These are phyloP conservation scores for Thielaviopsis populi DNA, from an alignment of 2,329 filamentous ascomycete species.

Conservation along the genomic window DNA sequence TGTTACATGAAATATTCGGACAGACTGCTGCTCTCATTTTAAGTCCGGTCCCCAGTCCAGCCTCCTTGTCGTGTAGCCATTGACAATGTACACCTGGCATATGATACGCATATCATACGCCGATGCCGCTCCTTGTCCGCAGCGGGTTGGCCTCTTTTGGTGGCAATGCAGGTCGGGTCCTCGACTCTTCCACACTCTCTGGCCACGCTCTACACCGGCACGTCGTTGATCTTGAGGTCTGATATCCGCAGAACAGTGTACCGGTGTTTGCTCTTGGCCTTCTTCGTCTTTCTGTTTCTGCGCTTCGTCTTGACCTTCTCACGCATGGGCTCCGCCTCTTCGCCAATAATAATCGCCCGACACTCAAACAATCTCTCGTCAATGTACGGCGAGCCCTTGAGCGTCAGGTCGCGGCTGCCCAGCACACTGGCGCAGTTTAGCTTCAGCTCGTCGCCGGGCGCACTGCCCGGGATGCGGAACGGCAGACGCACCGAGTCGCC, in stretches of 20 bases:
- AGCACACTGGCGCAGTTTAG: slow-evolving; percentile 72
- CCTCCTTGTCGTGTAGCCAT: background rate
- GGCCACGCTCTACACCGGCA: background rate
- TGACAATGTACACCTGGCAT: background rate
- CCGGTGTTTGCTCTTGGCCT: slow-evolving; percentile 75
- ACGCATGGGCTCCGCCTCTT: slow-evolving; percentile 65
- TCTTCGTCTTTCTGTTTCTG: slow-evolving; percentile 57
- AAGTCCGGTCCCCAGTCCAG: background rate
- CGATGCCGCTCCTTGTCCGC: background rate
- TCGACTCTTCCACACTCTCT: background rate
- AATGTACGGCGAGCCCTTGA: slow-evolving; percentile 67
- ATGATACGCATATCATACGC: background rate
- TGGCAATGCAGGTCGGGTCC: background rate
- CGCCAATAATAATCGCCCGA: slow-evolving; percentile 67
- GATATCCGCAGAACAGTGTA: slow-evolving; percentile 77
- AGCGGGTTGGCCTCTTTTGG: background rate
- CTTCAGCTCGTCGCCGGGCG: slow-evolving; percentile 71
- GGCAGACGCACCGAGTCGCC: slow-evolving; percentile 65
- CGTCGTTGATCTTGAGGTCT: slow-evolving; percentile 52
- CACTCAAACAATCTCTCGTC: slow-evolving; percentile 77
- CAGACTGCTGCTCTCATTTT: background rate
- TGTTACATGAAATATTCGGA: slow-evolving; percentile 11
- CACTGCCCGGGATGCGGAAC: slow-evolving; percentile 61
- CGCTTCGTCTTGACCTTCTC: slow-evolving; percentile 70
- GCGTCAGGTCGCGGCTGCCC: slow-evolving; percentile 78